Conservation (phyloP, 352 stramenopile genomes). For the Peronosclerospora sorghi region DNA sequence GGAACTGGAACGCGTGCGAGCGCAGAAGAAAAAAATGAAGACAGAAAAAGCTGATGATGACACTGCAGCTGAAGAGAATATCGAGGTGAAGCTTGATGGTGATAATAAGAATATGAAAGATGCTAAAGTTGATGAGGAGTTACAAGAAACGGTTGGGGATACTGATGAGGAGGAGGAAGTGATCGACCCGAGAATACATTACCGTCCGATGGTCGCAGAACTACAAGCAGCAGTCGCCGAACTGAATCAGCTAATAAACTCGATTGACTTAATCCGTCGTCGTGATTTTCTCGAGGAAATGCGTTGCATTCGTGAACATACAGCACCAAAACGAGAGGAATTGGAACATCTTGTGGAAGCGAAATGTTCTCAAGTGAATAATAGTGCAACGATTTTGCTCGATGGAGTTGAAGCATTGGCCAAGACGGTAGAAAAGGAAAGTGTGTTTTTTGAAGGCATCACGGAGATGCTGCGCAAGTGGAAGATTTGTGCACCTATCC, state of each 20-base stretch:
- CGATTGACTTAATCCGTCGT: slow-evolving; percentile 72
- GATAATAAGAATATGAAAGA: slow-evolving; percentile 23
- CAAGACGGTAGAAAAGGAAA: slow-evolving; percentile 67
- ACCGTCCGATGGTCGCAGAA: slow-evolving; percentile 74
- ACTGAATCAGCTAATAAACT: slow-evolving; percentile 81
- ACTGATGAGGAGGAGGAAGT: slow-evolving; percentile 47
- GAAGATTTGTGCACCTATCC: slow-evolving; percentile 79
- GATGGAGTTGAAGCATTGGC: slow-evolving; percentile 59
- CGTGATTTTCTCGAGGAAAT: slow-evolving; percentile 79
- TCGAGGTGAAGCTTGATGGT: slow-evolving; percentile 20
- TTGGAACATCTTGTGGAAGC: slow-evolving; percentile 68
- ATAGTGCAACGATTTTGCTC: slow-evolving; percentile 64
- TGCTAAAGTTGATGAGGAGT: slow-evolving; percentile 11
- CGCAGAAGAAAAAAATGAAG: slow-evolving; percentile 58
- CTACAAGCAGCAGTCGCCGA: slow-evolving; percentile 69
- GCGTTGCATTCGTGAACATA: slow-evolving; percentile 80
- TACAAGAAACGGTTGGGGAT: slow-evolving; percentile 13
- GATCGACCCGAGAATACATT: slow-evolving; percentile 80
- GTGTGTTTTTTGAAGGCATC: slow-evolving; percentile 75
- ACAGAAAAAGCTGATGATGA: slow-evolving; percentile 8
- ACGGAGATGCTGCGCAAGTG: slow-evolving; percentile 72
- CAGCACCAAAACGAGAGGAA: slow-evolving; percentile 67
- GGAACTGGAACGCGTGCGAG: slow-evolving; percentile 53
- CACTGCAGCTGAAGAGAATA: slow-evolving; percentile 3
- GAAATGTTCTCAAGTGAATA: slow-evolving; percentile 64